Evolutionary conservation across 805 yeast species (phyloP).

Genomic region (Wickerhamiella vanderwaltii): DNA sequence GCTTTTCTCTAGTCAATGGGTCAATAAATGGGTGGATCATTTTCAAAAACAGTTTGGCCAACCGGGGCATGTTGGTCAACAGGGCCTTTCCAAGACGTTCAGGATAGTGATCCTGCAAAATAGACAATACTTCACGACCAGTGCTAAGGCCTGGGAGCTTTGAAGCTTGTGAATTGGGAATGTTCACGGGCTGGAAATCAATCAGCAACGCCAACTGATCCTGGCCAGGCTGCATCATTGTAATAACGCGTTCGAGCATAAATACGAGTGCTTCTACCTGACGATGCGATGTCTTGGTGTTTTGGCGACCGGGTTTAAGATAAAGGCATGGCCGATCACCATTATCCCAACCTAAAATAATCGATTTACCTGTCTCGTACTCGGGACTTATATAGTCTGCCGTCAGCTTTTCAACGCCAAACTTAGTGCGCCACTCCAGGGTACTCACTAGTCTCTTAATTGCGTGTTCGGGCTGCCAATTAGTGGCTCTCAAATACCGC

Average conservation of each 20-base stretch:
- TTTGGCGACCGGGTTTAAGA: conserved; percentile 88
- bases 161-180: conserved; percentile 35
- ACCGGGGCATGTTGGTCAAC: conserved; percentile 83
- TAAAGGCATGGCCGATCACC: conserved; percentile 86
- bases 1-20: conserved; percentile 85
- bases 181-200: conserved; percentile 75
- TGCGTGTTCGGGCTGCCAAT: conserved; percentile 68
- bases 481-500: conserved; percentile 86
- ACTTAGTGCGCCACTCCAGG: conserved; percentile 85
- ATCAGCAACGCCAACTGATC: conserved; percentile 84
- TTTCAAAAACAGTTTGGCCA: conserved; percentile 86
- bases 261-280: conserved; percentile 95
- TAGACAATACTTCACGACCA: conserved; percentile 85
- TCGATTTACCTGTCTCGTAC: conserved; percentile 85
- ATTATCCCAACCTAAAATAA: conserved; percentile 81
- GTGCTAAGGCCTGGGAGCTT: conserved; percentile 80
- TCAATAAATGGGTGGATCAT: conserved; percentile 92
- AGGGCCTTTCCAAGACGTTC: conserved; percentile 91
- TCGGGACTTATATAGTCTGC: conserved; percentile 39
- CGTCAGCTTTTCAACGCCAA: conserved; percentile 45
- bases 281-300: conserved; percentile 76
- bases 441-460: conserved; percentile 65
- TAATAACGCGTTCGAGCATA: conserved; percentile 84
- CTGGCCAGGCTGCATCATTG: conserved; percentile 93
- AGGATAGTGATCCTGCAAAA: conserved; percentile 93